These are phyloP conservation scores for Dactylonectria estremocensis DNA, from an alignment of 2,329 filamentous ascomycete species.

Conservation along the genomic window DNA sequence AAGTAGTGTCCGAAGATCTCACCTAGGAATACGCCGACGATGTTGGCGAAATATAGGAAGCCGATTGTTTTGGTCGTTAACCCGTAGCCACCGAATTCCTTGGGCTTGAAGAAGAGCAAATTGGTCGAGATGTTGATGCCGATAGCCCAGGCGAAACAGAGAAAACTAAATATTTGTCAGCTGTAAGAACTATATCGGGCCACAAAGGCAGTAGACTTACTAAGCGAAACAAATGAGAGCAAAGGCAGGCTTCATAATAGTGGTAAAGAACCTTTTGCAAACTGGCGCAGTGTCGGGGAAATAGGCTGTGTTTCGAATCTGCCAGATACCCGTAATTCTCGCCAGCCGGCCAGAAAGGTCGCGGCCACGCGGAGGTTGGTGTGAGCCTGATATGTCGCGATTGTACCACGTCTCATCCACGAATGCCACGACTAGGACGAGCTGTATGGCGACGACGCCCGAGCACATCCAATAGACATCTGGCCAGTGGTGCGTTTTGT, in stretches of 20 bases:
- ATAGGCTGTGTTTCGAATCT: background rate
- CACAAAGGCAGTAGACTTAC: conserved; percentile 20
- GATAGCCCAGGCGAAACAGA: conserved; percentile 64
- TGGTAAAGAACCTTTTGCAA: background rate
- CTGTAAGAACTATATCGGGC: too few species aligned
- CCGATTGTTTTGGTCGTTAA: conserved; percentile 66
- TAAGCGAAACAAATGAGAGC: conserved; percentile 1
- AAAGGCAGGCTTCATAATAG: conserved; percentile 2
- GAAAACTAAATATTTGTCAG: conserved; percentile 33
- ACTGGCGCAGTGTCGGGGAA: background rate
- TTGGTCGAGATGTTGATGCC: conserved; percentile 70
- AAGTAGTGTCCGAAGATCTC: conserved; percentile 69
- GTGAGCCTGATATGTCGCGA: background rate
- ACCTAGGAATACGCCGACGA: conserved; percentile 67
- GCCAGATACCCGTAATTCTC: conserved; percentile 11
- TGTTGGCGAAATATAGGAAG: conserved; percentile 71
- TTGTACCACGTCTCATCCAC: conserved; percentile 19
- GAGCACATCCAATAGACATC: conserved; percentile 16
- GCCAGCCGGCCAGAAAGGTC: background rate
- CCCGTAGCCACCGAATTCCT: conserved; percentile 60
- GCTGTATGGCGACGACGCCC: background rate
- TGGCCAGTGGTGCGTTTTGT: conserved; percentile 8
- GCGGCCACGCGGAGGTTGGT: background rate
- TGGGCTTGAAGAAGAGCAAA: conserved; percentile 58
- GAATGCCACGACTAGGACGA: conserved; percentile 4